phyloP scores from a whole-genome alignment of 2,329 filamentous ascomycete genomes.

The Diaporthe sp. region DNA sequence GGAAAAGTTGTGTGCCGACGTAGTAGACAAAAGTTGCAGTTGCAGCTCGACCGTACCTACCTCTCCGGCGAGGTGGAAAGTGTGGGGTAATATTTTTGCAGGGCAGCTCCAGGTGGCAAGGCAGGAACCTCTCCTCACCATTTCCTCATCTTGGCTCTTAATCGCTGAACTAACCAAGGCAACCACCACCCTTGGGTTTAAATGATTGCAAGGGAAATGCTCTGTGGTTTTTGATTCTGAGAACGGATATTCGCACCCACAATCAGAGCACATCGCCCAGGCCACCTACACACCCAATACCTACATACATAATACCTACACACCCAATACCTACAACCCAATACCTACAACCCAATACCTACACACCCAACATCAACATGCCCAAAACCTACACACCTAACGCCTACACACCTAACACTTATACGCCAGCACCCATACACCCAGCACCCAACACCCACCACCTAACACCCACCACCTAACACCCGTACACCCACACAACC shows the following conservation, averaged over 20 bases:
- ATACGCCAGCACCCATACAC: neutral
- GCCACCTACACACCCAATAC: no score
- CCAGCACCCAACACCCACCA: neutral
- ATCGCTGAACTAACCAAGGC: neutral
- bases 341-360: neutral
- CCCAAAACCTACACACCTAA: neutral
- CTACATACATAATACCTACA: no score
- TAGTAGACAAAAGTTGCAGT: conserved; percentile 3
- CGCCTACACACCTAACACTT: neutral
- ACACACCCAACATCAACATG: neutral
- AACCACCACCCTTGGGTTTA: neutral
- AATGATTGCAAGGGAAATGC: neutral
- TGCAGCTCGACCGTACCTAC: neutral
- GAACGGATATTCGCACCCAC: no score
- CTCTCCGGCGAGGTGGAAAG: neutral
- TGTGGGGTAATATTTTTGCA: conserved; percentile 41
- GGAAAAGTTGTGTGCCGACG: neutral
- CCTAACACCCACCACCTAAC: neutral
- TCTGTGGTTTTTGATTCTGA: no score
- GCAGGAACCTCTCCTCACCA: no score
- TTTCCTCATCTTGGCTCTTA: neutral
- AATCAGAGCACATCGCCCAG: neutral
- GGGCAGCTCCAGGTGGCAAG: conserved; percentile 27
- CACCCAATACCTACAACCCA: neutral
- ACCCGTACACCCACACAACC: no score